Evolutionary conservation across 352 stramenopile genomes (phyloP), one percentile per base, ranked within the genome.

Genomic region (Phytophthora idaei): DNA sequence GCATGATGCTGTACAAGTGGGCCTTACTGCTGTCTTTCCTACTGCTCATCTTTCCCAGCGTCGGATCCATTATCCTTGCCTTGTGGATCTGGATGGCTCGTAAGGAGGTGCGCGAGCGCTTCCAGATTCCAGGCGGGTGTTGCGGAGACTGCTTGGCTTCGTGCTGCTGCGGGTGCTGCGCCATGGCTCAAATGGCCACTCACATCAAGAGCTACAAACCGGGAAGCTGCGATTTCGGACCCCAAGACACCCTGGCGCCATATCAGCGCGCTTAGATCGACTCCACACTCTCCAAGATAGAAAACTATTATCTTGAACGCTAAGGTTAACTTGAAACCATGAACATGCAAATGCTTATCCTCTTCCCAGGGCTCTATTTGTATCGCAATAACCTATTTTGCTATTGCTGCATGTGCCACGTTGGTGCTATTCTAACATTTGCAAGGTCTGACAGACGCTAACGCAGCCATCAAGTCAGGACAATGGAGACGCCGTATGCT

Each of bases 161-260:
- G 10, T 72, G 63, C 32, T 81, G 64, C 34, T 87, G 76, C 57
- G 29, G 36, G 15, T 77, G 64, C 64, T 86, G 74, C 57, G 50
- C 59, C 6, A 55, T 85, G 28, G 80, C 66, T 77, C 80, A 89
- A 57, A 71, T 86, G 10, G 77, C 80, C 5, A 82, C 73, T 1
- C 80, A 89, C 66, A 58, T 78, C 12, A 77, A 82, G 54, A 87
- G 73, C 47, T 89, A 85, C 73, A 75, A 52, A n/a, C 73, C 77
- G 3, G 71, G 74, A 44, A 61, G 14, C 25, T 89, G 77, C 55
- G 66, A 60, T 31, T 85, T 85, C 45, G 32, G 49, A 50, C 46
- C 74, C 21, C 73, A 74, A 57, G 71, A 81, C 14, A 71, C 63
- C 14, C 61, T 85, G 9, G 61, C 70, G 1, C 46, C 60, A 7